Conservation (phyloP, 495 filamentous ascomycete genomes). For the Lasiosphaeria hispida region DNA sequence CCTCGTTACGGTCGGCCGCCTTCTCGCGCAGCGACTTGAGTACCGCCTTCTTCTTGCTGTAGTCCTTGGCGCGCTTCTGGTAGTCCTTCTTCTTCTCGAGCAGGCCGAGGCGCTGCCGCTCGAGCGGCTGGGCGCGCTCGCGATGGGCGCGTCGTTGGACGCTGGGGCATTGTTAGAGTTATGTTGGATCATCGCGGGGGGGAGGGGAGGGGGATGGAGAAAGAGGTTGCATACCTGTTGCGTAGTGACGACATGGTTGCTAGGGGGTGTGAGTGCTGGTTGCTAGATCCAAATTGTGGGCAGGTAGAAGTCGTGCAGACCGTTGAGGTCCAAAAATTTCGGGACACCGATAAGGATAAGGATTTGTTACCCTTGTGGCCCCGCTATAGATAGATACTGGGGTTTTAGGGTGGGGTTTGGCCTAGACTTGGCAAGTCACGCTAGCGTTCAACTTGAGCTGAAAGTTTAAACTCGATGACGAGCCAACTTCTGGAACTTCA, state of each 20-base stretch:
- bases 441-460: too few species aligned
- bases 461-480: too few species aligned
- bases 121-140: conserved; percentile 82
- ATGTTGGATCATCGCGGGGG: background rate
- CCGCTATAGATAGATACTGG: background rate
- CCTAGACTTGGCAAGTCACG: background rate
- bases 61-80: conserved; percentile 83
- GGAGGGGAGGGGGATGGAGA: background rate
- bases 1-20: conserved; percentile 83
- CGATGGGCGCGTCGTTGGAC: conserved; percentile 54
- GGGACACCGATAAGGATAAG: background rate
- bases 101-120: conserved; percentile 50
- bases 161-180: conserved; percentile 15
- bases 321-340: background rate
- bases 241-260: conserved; percentile 34
- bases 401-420: background rate
- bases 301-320: background rate
- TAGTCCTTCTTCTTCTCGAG: conserved; percentile 64
- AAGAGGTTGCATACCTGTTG: conserved; percentile 24
- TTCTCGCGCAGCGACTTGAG: conserved; percentile 77
- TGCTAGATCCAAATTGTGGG: background rate
- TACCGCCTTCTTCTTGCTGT: conserved; percentile 78
- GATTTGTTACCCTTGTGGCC: too few species aligned
- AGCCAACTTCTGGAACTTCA: too few species aligned
- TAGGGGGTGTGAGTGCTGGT: background rate